A percentile compares a stretch with the other conserved stretches of the same genome.
These are phyloP conservation scores for Meyerozyma athensensis DNA, from an alignment of 1,139 yeast genomes.

Conservation along the genomic window DNA sequence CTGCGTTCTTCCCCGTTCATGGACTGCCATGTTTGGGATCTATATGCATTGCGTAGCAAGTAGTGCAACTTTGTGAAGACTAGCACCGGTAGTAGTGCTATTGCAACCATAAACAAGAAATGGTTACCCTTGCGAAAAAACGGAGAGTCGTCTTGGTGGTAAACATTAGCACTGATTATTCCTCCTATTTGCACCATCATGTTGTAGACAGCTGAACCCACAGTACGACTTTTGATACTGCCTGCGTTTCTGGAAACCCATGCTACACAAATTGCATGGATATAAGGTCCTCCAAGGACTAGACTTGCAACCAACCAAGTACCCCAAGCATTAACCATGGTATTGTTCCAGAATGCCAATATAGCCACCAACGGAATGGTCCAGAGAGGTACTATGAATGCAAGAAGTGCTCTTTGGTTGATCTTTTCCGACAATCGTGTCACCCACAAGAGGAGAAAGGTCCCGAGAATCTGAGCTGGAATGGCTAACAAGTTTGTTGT, in stretches of 20 bases:
- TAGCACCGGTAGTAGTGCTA: not conserved
- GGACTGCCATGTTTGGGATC: not conserved
- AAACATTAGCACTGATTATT: not conserved
- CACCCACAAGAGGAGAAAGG: not conserved
- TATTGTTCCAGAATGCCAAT: not conserved
- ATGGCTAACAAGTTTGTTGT: constrained; percentile 12
- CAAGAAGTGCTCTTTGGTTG: not conserved
- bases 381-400: not conserved
- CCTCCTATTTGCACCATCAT: constrained; percentile 40
- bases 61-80: not conserved
- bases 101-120: constrained; percentile 30
- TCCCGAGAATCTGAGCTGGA: constrained; percentile 7
- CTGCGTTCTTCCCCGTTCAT: not conserved
- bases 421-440: not conserved
- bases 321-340: constrained; percentile 2
- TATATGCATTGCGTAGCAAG: not conserved
- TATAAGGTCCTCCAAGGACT: constrained; percentile 46
- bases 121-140: constrained; percentile 51
- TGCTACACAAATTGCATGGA: constrained; percentile 52
- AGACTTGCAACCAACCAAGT: constrained; percentile 38
- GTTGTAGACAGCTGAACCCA: constrained; percentile 59
- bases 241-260: constrained; percentile 62
- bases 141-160: constrained; percentile 47
- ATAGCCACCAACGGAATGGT: not conserved
- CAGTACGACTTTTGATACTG: constrained; percentile 54